Evolutionary conservation across 352 stramenopile species (phyloP).

Genomic region (Phytophthora macrochlamydospora): DNA sequence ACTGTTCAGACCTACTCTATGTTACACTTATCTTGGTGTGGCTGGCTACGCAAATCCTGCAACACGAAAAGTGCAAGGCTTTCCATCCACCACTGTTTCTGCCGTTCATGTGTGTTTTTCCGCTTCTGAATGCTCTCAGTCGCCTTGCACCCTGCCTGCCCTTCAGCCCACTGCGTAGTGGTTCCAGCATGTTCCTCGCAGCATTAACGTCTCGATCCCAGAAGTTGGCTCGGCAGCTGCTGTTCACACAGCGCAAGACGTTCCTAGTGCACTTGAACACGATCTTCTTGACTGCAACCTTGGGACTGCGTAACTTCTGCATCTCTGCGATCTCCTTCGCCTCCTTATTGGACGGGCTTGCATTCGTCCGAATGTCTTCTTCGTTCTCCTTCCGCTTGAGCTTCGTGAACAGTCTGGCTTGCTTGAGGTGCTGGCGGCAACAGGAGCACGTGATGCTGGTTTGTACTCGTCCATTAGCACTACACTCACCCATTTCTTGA

Average conservation of each 20-base stretch:
- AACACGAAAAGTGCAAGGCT: too few relatives aligned
- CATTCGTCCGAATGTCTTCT: background rate
- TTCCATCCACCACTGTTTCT: too few relatives aligned
- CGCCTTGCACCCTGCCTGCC: background rate
- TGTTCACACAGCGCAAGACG: too few relatives aligned
- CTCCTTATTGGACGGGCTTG: background rate
- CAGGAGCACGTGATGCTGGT: conserved; percentile 18
- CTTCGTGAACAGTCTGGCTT: conserved; percentile 3
- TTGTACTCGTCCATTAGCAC: conserved; percentile 18
- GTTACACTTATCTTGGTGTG: too few relatives aligned
- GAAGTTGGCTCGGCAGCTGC: too few relatives aligned
- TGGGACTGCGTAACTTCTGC: background rate
- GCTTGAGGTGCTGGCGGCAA: conserved; percentile 19
- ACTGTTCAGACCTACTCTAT: too few relatives aligned
- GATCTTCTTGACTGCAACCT: background rate
- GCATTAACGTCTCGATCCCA: background rate
- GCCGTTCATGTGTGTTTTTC: too few relatives aligned
- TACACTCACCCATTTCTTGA: conserved; percentile 21
- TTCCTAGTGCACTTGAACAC: too few relatives aligned
- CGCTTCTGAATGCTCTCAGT: background rate
- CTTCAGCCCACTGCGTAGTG: background rate
- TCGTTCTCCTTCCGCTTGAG: background rate
- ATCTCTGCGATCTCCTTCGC: background rate
- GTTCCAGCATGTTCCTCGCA: background rate
- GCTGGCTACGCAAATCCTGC: too few relatives aligned